Evolutionary conservation across 73 alveolate genomes (phyloP).

Genomic region (Paramecium sonneborni): DNA sequence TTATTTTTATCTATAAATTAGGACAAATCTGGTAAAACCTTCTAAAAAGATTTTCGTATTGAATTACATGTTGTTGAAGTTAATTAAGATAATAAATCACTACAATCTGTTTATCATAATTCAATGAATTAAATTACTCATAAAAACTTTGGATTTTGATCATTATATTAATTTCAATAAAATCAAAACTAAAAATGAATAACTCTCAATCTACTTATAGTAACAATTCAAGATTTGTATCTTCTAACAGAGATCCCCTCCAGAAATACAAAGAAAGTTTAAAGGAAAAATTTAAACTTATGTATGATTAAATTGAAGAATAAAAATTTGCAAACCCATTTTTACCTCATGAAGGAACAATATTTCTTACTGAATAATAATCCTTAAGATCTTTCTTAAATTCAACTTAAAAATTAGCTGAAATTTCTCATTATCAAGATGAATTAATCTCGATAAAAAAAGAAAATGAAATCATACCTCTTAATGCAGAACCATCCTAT

Average conservation of each 20-base stretch:
- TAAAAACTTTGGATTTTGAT: constrained; percentile 35
- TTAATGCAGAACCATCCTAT: neutral
- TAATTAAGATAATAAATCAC: neutral
- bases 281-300: neutral
- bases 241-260: constrained; percentile 7
- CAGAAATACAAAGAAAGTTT: neutral
- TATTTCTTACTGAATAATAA: neutral
- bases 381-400: neutral
- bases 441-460: neutral
- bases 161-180: neutral
- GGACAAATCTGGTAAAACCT: constrained; percentile 58
- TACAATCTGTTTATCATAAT: neutral
- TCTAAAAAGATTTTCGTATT: constrained; percentile 34
- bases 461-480: neutral
- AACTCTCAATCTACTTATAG: constrained; percentile 18
- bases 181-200: neutral
- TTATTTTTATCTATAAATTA: neutral
- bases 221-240: neutral
- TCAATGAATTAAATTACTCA: constrained; percentile 4
- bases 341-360: neutral
- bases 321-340: neutral
- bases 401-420: neutral
- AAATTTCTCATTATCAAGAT: neutral
- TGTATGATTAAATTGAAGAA: neutral
- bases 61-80: constrained; percentile 51